phyloP scores from a whole-genome alignment of 768 basidiomycete genomes.

The Leucocoprinus leucothites region DNA sequence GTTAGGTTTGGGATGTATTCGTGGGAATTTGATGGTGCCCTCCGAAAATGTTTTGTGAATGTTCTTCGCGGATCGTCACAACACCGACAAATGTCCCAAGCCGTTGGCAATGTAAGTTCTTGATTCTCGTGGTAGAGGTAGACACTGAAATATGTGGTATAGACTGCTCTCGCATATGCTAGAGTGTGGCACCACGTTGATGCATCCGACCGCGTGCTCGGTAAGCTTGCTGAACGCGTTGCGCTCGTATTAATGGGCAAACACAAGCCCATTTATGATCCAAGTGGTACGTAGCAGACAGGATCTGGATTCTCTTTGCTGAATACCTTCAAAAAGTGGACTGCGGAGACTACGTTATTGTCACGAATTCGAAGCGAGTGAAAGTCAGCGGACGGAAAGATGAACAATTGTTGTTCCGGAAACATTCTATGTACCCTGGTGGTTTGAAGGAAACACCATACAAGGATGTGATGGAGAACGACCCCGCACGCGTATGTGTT shows the following conservation, averaged over 20 bases:
- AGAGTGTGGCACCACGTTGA: slow-evolving; percentile 96
- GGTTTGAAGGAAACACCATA: slow-evolving; percentile 92
- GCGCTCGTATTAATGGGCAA: slow-evolving; percentile 98
- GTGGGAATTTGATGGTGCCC: slow-evolving; percentile 11
- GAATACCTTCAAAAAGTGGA: slow-evolving; percentile 55
- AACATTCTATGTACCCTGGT: slow-evolving; percentile 91
- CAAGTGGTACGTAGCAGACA: slow-evolving; percentile 56
- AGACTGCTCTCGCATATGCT: slow-evolving; percentile 97
- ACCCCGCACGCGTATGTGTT: slow-evolving; percentile 84
- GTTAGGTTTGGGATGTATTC: too few species aligned
- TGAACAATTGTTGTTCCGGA: slow-evolving; percentile 82
- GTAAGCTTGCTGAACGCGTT: slow-evolving; percentile 91
- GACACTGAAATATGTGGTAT: slow-evolving; percentile 5
- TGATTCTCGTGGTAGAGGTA: background rate
- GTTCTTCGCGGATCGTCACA: background rate
- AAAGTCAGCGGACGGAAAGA: slow-evolving; percentile 88
- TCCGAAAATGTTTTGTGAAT: slow-evolving; percentile 5
- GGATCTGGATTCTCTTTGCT: background rate
- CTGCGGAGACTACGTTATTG: slow-evolving; percentile 96
- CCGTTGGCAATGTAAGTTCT: slow-evolving; percentile 71
- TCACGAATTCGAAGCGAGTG: slow-evolving; percentile 83
- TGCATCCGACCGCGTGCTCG: slow-evolving; percentile 86
- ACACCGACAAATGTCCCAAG: slow-evolving; percentile 64
- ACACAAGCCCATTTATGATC: slow-evolving; percentile 97
- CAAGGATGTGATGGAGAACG: slow-evolving; percentile 74